These are phyloP conservation scores for Globisporangium mamillatum DNA, from an alignment of 352 stramenopile genomes.

Conservation along the genomic window DNA sequence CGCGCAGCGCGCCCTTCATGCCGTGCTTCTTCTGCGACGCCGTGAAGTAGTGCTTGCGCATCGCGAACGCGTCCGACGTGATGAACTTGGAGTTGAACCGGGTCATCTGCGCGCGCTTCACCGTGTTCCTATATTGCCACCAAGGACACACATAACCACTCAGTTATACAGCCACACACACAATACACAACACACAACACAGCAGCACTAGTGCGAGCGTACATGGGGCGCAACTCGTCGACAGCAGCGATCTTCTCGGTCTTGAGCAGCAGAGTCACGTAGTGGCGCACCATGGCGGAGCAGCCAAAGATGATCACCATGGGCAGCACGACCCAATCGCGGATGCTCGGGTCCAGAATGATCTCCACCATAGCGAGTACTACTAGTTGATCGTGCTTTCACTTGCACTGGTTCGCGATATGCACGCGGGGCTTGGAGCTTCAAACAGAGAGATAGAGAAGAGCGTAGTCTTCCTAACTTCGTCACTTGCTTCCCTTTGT, in stretches of 20 bases:
- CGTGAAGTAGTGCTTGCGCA: conserved; percentile 90
- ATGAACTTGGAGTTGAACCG: conserved; percentile 91
- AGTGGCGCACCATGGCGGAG: conserved; percentile 83
- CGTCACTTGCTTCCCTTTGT: neutral
- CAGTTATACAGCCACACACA: neutral
- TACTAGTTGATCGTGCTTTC: neutral
- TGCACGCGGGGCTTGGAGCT: neutral
- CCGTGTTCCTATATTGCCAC: conserved; percentile 62
- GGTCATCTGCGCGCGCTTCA: conserved; percentile 79
- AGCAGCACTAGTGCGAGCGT: conserved; percentile 3
- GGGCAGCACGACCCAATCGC: conserved; percentile 96
- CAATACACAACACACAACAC: neutral
- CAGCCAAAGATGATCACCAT: conserved; percentile 95
- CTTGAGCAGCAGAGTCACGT: conserved; percentile 83
- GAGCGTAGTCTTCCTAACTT: neutral
- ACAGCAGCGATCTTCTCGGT: conserved; percentile 76
- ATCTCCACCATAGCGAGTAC: conserved; percentile 70
- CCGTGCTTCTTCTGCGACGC: conserved; percentile 87
- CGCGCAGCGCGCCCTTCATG: conserved; percentile 76
- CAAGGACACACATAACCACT: neutral
- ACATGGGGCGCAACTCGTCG: conserved; percentile 80
- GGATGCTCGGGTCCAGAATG: conserved; percentile 92
- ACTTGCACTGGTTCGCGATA: neutral
- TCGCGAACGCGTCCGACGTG: conserved; percentile 74
- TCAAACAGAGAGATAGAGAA: neutral